phyloP scores from a whole-genome alignment of 805 yeast genomes.

The Lachancea thermotolerans region DNA sequence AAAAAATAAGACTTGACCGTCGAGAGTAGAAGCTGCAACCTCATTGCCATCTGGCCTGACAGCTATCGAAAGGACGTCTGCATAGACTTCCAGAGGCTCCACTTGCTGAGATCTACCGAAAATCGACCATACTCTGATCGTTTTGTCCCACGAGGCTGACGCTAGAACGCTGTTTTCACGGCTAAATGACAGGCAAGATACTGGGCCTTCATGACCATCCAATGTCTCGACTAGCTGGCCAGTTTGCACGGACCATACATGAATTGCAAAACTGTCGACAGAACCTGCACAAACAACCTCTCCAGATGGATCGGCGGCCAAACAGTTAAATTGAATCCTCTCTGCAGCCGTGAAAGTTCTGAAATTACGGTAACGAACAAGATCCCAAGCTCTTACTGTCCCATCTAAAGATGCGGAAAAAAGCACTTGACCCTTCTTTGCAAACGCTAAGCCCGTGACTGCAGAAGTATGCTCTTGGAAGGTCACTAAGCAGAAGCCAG shows the following conservation, averaged over 20 bases:
- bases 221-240: conserved; percentile 82
- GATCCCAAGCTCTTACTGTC: conserved; percentile 95
- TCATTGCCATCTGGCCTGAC: conserved; percentile 92
- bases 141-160: conserved; percentile 94
- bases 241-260: conserved; percentile 96
- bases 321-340: conserved; percentile 75
- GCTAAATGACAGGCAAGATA: conserved; percentile 82
- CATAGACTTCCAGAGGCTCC: conserved; percentile 80
- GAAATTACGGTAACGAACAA: conserved; percentile 86
- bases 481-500: conserved; percentile 90
- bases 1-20: conserved; percentile 80
- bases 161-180: conserved; percentile 70
- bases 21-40: conserved; percentile 80
- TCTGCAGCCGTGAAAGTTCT: conserved; percentile 89
- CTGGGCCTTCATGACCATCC: conserved; percentile 94
- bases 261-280: conserved; percentile 79
- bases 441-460: conserved; percentile 81
- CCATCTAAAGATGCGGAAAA: conserved; percentile 93
- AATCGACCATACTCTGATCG: conserved; percentile 87
- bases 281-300: conserved; percentile 96
- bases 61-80: conserved; percentile 77
- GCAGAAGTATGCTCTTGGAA: conserved; percentile 87
- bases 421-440: conserved; percentile 83
- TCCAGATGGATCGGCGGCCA: conserved; percentile 96
- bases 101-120: conserved; percentile 81